A percentile compares a stretch with the other conserved stretches of the same genome.
Evolutionary conservation across 2,329 filamentous ascomycete species (phyloP).

Genomic region (Hymenoscyphus fructigenus): DNA sequence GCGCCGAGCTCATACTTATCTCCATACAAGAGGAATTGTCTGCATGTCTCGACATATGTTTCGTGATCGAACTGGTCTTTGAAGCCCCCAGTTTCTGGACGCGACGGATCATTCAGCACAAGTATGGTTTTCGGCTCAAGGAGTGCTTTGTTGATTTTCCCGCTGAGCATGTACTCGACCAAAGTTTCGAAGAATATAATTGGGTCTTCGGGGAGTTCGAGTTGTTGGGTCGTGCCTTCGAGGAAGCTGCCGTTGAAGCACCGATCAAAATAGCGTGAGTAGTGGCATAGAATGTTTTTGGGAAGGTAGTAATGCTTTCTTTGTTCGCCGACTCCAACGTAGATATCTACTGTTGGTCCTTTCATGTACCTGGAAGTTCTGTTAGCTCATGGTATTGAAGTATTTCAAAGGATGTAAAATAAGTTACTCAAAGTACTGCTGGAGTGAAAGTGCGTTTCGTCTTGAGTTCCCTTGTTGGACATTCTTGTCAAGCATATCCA

Average conservation of each 20-base stretch:
- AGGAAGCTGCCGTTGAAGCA: constrained; percentile 16
- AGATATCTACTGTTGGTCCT: background rate
- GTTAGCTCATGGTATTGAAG: too few relatives aligned
- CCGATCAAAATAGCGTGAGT: constrained; percentile 18
- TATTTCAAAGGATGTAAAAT: too few relatives aligned
- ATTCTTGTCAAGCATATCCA: too few relatives aligned
- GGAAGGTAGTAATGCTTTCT: constrained; percentile 8
- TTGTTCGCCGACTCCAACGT: background rate
- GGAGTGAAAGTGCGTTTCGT: too few relatives aligned
- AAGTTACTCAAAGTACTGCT: too few relatives aligned
- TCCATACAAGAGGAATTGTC: background rate
- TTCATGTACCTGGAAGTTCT: too few relatives aligned
- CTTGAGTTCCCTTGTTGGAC: too few relatives aligned
- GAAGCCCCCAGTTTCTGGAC: too few relatives aligned
- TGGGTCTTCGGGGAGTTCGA: background rate
- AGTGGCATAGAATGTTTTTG: constrained; percentile 16
- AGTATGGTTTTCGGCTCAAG: background rate
- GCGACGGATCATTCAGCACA: too few relatives aligned
- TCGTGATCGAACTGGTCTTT: background rate
- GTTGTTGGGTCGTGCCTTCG: background rate
- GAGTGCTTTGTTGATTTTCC: background rate
- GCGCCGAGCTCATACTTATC: constrained; percentile 1
- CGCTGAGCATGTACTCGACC: background rate
- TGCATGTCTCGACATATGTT: background rate
- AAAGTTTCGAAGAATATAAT: background rate